Percentiles rank a stretch among this genome's conserved stretches.
Evolutionary conservation across 2,329 filamentous ascomycete genomes (phyloP).

Genomic region (Colletotrichum sp.): DNA sequence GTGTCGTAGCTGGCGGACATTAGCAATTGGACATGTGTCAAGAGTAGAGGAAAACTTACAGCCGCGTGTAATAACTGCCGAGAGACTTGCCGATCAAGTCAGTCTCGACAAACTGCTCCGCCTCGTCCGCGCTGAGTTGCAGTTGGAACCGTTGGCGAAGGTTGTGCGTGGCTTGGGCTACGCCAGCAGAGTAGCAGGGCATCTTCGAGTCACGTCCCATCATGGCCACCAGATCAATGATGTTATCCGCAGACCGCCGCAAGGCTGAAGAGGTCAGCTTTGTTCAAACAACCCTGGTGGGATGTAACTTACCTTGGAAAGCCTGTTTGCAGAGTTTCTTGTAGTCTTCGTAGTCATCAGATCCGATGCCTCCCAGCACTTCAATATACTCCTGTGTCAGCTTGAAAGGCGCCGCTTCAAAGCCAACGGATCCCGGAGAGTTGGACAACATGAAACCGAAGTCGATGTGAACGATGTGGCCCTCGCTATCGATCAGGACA

Average conservation of each 20-base stretch:
- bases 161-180: conserved; percentile 71
- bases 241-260: conserved; percentile 77
- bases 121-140: conserved; percentile 82
- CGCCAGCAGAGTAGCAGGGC: conserved; percentile 80
- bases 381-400: conserved; percentile 87
- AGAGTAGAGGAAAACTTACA: conserved; percentile 57
- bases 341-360: conserved; percentile 75
- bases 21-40: neutral
- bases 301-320: conserved; percentile 69
- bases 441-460: conserved; percentile 92
- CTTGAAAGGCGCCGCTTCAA: conserved; percentile 88
- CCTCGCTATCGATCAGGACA: conserved; percentile 83
- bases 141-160: conserved; percentile 80
- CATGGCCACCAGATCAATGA: conserved; percentile 82
- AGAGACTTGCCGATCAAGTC: conserved; percentile 82
- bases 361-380: conserved; percentile 75
- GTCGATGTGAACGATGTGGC: conserved; percentile 87
- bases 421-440: conserved; percentile 82
- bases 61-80: conserved; percentile 85
- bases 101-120: conserved; percentile 79
- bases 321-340: conserved; percentile 82
- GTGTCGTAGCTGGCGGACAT: conserved; percentile 70
- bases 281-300: neutral
- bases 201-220: conserved; percentile 86
- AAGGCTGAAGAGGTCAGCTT: conserved; percentile 55